A percentile compares a stretch with the other conserved stretches of the same genome.
Evolutionary conservation across 257 asterid genomes (phyloP).

Genomic region (Solanum rostratum): DNA sequence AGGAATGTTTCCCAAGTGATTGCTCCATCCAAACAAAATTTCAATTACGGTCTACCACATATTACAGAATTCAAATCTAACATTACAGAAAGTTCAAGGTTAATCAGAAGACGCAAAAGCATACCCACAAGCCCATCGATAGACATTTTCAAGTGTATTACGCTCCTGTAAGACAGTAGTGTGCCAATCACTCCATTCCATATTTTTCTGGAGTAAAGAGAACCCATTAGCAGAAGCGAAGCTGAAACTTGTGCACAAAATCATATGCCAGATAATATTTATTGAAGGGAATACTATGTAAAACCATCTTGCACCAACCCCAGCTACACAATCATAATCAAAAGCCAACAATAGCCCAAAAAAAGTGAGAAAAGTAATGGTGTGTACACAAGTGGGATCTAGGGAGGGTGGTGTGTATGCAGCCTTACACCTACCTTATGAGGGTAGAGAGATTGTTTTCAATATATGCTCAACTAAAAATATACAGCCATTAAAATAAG

Average conservation of each 20-base stretch:
- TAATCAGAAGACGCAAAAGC: slow-evolving; percentile 2
- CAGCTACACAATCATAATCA: not conserved
- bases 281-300: not conserved
- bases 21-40: not conserved
- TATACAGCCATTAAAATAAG: not conserved
- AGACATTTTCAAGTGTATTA: slow-evolving; percentile 58
- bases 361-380: not conserved
- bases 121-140: slow-evolving; percentile 96
- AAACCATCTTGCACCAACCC: not conserved
- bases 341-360: not conserved
- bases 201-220: slow-evolving; percentile 43
- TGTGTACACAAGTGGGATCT: not conserved
- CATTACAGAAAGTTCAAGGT: not conserved
- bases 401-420: not conserved
- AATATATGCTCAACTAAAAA: not conserved
- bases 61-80: not conserved
- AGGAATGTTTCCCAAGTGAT: not conserved
- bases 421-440: not conserved
- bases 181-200: slow-evolving; percentile 76
- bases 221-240: not conserved
- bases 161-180: slow-evolving; percentile 70
- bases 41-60: not conserved
- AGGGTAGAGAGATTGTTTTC: not conserved
- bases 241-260: not conserved
- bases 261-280: not conserved